Percentiles rank a stretch among this genome's conserved stretches.
Evolutionary conservation across 169 alveolate genomes (phyloP).

Genomic region (Miamiensis avidus): DNA sequence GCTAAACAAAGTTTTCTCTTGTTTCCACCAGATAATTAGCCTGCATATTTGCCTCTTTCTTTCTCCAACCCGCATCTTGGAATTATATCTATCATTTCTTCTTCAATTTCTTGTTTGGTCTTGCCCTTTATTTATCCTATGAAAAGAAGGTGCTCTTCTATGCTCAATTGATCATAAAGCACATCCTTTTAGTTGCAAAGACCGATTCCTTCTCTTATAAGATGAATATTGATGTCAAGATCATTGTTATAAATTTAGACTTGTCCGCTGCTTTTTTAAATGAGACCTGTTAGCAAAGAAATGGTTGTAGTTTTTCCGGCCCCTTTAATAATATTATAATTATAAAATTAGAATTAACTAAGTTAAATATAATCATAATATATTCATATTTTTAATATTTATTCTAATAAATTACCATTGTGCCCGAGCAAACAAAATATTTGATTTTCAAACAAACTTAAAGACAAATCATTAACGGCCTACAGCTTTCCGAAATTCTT

Average conservation of each 20-base stretch:
- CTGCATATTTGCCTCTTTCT: conserved; percentile 53
- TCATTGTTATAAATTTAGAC: conserved; percentile 60
- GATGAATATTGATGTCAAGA: conserved; percentile 52
- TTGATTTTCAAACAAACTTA: conserved; percentile 32
- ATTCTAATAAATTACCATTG: too few species aligned
- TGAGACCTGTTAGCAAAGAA: conserved; percentile 77
- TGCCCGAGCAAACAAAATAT: conserved; percentile 79
- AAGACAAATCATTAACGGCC: conserved; percentile 64
- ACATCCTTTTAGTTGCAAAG: conserved; percentile 85
- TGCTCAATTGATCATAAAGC: conserved; percentile 76
- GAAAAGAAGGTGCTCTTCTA: conserved; percentile 71
- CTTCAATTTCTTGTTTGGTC: conserved; percentile 25
- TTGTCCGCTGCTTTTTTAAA: conserved; percentile 65
- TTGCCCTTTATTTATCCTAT: conserved; percentile 72
- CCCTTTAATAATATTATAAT: conserved; percentile 47
- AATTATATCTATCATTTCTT: conserved; percentile 52
- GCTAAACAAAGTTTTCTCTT: conserved; percentile 86
- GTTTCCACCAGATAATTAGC: conserved; percentile 83
- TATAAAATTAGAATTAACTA: too few species aligned
- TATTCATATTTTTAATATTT: too few species aligned
- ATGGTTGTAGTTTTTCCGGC: conserved; percentile 91
- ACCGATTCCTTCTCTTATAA: conserved; percentile 66
- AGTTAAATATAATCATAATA: too few species aligned
- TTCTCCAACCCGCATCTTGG: conserved; percentile 57
- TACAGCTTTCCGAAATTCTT: conserved; percentile 56